A percentile compares a stretch with the other conserved stretches of the same genome.
Conservation (phyloP, 2,329 filamentous ascomycete species). For the Colletotrichum navitas region DNA sequence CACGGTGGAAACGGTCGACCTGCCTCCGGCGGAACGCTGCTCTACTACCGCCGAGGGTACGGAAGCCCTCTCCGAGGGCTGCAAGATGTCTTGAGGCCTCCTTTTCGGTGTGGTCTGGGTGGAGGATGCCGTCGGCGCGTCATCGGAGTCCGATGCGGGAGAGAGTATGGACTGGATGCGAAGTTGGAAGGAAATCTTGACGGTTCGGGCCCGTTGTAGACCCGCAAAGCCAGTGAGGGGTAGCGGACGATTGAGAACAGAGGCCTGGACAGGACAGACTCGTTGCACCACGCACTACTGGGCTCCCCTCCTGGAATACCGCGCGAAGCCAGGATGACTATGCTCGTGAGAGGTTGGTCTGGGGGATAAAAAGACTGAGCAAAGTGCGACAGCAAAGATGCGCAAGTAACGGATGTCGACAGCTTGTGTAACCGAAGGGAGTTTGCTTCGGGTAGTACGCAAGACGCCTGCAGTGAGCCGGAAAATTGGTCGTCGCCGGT, state of each 20-base stretch:
- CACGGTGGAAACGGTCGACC: slow-evolving; percentile 40
- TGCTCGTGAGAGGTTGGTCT: slow-evolving; percentile 20
- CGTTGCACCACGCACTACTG: slow-evolving; percentile 32
- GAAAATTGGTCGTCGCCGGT: neutral
- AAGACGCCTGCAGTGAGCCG: slow-evolving; percentile 30
- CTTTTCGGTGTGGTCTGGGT: slow-evolving; percentile 53
- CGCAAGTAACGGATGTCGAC: slow-evolving; percentile 23
- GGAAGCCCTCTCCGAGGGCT: slow-evolving; percentile 47
- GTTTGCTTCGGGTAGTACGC: slow-evolving; percentile 23
- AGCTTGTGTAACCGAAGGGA: slow-evolving; percentile 21
- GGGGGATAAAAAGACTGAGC: slow-evolving; percentile 35
- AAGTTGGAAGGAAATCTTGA: slow-evolving; percentile 64
- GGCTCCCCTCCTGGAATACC: slow-evolving; percentile 26
- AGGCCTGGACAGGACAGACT: slow-evolving; percentile 21
- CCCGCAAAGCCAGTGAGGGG: slow-evolving; percentile 49
- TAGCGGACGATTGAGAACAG: slow-evolving; percentile 19
- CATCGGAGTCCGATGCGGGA: slow-evolving; percentile 56
- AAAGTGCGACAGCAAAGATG: slow-evolving; percentile 12
- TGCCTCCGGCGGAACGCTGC: slow-evolving; percentile 45
- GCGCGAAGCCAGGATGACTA: slow-evolving; percentile 27
- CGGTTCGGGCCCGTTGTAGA: slow-evolving; percentile 55
- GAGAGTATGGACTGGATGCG: slow-evolving; percentile 66
- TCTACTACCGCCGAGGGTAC: slow-evolving; percentile 38
- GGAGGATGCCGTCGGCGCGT: slow-evolving; percentile 49
- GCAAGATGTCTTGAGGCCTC: slow-evolving; percentile 53